Base-by-base conservation (phyloP, 1,284 basidiomycete genomes). In the Ustilago esculenta region DNA sequence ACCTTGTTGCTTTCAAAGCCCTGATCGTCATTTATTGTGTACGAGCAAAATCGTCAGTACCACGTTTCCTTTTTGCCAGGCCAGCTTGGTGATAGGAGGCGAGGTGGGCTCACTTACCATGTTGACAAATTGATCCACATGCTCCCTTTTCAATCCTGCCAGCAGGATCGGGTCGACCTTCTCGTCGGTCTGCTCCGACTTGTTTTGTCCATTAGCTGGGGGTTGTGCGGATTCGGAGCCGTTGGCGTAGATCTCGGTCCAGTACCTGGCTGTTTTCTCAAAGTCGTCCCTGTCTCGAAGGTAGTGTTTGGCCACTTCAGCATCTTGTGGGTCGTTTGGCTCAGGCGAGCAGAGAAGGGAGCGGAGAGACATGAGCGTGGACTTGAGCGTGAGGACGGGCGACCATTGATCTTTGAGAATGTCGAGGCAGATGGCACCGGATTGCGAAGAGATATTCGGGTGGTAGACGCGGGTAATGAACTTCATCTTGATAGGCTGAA, bases 301-400 rank as follows among this genome's bases (percentile, higher is more conserved):
- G 81, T 92, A 98, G 82, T 97, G 94, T 80, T 96, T 97, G 14
- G 95, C 96, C 18, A 68, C 63, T 84, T 98, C 94, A 0, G 96
- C 95, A 80, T 98, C 96, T 84, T 98, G 95, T 0, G 95, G 96
- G 81, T 98, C 96, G 73, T 90, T 91, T 12, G 95, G 96, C 82
- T 97, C 94, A 0, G 95, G 96, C 3, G 90, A 92, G 84, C 94
- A 97, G n/a, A 98, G 86, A 11, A 98, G 86, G 24, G 91, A 92
- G 82, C 97, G 96, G 15, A 98, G 87, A 0, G 94, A 96, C 82
- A 98, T 94, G 77, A 98, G 86, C 1, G 94, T 98, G 24, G 93
- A 94, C 82, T 97, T 97, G 81, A 98, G 89, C 1, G 96, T 98
- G 67, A 81, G 79, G 11, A 96, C 58, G 5, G 64, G 70, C 8